Conservation (phyloP, 2,329 filamentous ascomycete species). For the Botrytis squamosa region DNA sequence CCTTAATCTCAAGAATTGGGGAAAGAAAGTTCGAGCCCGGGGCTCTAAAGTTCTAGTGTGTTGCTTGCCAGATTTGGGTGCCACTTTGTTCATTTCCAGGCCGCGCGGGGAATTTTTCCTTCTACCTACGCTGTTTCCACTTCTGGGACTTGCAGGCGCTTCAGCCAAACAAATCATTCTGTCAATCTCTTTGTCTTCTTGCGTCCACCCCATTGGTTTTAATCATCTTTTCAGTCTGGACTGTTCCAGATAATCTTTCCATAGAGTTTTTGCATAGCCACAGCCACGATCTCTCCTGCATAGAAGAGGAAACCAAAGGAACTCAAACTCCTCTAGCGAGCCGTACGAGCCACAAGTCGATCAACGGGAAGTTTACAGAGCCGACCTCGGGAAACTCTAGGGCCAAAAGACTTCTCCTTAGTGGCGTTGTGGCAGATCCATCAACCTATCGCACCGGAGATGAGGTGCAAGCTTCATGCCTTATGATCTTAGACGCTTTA, state of each 20-base stretch:
- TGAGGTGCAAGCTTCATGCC: conserved; percentile 9
- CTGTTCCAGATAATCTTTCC: not conserved
- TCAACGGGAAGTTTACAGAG: not conserved
- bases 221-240: not conserved
- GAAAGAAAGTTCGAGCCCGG: not conserved
- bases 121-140: not conserved
- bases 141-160: not conserved
- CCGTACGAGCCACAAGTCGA: not conserved
- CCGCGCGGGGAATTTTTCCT: not conserved
- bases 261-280: not conserved
- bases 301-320: not conserved
- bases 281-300: not conserved
- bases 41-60: not conserved
- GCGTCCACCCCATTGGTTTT: not conserved
- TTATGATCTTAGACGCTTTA: not conserved
- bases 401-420: not conserved
- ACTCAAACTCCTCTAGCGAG: not conserved
- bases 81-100: conserved; percentile 14
- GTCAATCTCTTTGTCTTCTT: not conserved
- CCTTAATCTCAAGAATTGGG: conserved; percentile 1
- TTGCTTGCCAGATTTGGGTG: not conserved
- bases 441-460: conserved; percentile 4
- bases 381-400: not conserved
- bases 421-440: conserved; percentile 2
- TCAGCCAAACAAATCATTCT: not conserved